phyloP scores from a whole-genome alignment of 805 yeast species.

The Suhomyces emberorum region DNA sequence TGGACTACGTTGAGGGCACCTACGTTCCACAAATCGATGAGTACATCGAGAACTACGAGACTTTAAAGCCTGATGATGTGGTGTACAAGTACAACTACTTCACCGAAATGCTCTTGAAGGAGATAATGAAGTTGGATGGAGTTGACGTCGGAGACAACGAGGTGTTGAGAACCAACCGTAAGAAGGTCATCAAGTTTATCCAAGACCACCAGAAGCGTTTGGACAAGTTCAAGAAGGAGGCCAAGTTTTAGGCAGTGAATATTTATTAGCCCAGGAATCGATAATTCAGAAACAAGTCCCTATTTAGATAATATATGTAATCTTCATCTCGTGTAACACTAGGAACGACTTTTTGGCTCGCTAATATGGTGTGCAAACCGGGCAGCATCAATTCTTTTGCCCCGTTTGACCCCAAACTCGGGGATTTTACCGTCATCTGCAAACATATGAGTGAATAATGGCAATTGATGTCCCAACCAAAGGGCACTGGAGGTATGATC shows the following conservation, averaged over 20 bases:
- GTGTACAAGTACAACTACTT: slow-evolving; percentile 53
- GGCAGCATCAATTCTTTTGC: slow-evolving; percentile 11
- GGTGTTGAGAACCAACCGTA: slow-evolving; percentile 54
- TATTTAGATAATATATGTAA: too few relatives aligned
- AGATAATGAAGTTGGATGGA: slow-evolving; percentile 63
- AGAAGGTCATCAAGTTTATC: slow-evolving; percentile 54
- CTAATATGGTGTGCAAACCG: slow-evolving; percentile 8
- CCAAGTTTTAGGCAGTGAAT: slow-evolving; percentile 4
- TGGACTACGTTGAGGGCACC: slow-evolving; percentile 37
- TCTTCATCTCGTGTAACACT: too few relatives aligned
- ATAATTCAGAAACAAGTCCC: too few relatives aligned
- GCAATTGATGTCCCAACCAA: slow-evolving; percentile 27
- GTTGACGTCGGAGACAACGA: slow-evolving; percentile 53
- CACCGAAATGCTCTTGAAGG: slow-evolving; percentile 66
- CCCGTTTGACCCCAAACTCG: slow-evolving; percentile 25
- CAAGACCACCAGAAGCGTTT: slow-evolving; percentile 57
- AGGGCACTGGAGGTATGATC: slow-evolving; percentile 29
- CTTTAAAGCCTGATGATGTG: slow-evolving; percentile 27
- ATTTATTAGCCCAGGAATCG: too few relatives aligned
- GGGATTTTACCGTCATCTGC: slow-evolving; percentile 15
- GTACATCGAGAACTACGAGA: slow-evolving; percentile 25
- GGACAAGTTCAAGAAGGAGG: slow-evolving; percentile 44
- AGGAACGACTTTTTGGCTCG: too few relatives aligned
- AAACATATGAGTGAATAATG: slow-evolving; percentile 15
- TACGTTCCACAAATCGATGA: slow-evolving; percentile 40